phyloP scores from a whole-genome alignment of 1,284 basidiomycete species.

The Tremellales sp. region DNA sequence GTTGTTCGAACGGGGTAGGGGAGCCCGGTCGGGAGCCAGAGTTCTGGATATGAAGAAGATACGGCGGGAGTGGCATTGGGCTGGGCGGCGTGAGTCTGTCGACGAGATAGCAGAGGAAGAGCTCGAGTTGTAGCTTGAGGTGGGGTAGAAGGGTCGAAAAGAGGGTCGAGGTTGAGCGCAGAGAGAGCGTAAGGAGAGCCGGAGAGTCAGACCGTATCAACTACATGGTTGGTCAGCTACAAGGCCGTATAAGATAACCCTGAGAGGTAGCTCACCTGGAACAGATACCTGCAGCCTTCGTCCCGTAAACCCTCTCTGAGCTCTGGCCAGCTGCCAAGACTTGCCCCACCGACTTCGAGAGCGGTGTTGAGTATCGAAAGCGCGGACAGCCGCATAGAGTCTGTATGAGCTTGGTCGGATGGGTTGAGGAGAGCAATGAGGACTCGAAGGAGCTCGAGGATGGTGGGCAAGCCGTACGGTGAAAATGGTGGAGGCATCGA shows the following conservation, averaged over 20 bases:
- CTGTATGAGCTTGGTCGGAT: conserved; percentile 89
- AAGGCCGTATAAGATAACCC: neutral
- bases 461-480: conserved; percentile 83
- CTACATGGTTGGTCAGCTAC: conserved; percentile 50
- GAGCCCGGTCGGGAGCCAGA: conserved; percentile 55
- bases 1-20: conserved; percentile 37
- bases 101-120: conserved; percentile 89
- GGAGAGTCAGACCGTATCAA: conserved; percentile 85
- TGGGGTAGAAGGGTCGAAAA: conserved; percentile 83
- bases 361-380: conserved; percentile 84
- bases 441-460: conserved; percentile 88
- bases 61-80: conserved; percentile 34
- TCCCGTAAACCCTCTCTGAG: conserved; percentile 55
- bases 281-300: conserved; percentile 90
- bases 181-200: conserved; percentile 69
- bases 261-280: conserved; percentile 52
- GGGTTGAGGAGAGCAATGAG: conserved; percentile 94
- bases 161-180: conserved; percentile 82
- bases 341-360: conserved; percentile 76
- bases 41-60: conserved; percentile 23
- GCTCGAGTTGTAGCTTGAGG: conserved; percentile 93
- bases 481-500: conserved; percentile 30
- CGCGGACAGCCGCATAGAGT: conserved; percentile 88
- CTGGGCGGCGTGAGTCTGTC: conserved; percentile 72
- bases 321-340: conserved; percentile 61